Base-by-base conservation (phyloP, 495 filamentous ascomycete genomes). In the Chaetomium fimeti region DNA sequence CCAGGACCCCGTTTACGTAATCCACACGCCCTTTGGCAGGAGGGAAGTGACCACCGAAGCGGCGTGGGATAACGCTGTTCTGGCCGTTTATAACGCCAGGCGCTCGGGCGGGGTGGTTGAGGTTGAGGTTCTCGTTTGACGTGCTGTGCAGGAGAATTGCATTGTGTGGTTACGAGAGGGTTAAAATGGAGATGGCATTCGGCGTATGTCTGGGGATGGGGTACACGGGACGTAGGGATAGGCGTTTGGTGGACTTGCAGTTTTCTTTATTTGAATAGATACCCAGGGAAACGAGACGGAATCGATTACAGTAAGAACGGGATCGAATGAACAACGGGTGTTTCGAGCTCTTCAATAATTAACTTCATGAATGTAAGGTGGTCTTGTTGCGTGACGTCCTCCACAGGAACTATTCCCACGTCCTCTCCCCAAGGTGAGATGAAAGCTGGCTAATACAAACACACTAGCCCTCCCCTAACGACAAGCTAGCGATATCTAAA, bases 121-220 rank as follows among this genome's bases (percentile, higher is more conserved):
- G 32, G 60, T 70, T 27, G 62, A 67, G 13, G 42, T 67, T 28
- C 67, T 62, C 12, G 57, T 70, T 9, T 70, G 60, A 68, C 47
- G 60, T 29, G 22, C 3, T n/a, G 25, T 32, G 42, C 36, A 36
- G 6, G 5, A 36, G 32, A 9, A 36, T 36, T 36, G 3, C 32
- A 5, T 11, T 5, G 1, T 36, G 32, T 11, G 22, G 45, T 3
- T 13, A 20, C 13, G 11, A 25, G 38, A 42, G 6, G 36, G 22
- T 27, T 16, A 5, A 3, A 38, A 12, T 49, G 38, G 36, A 42
- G 2, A 8, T 8, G 12, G 12, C 16, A 15, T 8, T 43, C 1
- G n/a, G 20, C 12, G 22, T 9, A 36, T 36, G 32, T 36, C 32
- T 5, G 8, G 8, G 32, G 32, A 36, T 36, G 3, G 32, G 32